These are phyloP conservation scores for Candida oleophila DNA, from an alignment of 805 yeast genomes.

Conservation along the genomic window DNA sequence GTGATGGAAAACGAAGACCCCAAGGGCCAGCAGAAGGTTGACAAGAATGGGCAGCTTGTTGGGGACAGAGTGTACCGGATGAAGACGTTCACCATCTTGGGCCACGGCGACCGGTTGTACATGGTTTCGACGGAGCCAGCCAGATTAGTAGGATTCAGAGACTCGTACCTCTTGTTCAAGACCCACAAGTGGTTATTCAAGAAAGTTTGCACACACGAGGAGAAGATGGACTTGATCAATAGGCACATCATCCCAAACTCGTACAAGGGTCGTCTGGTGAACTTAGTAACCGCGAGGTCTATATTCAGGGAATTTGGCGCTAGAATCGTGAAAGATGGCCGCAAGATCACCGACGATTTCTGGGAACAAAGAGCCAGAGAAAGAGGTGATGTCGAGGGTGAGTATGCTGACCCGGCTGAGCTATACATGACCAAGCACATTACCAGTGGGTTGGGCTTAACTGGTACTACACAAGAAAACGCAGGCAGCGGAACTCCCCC, in stretches of 20 bases:
- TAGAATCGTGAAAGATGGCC: slow-evolving; percentile 74
- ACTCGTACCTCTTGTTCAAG: slow-evolving; percentile 85
- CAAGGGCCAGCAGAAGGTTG: slow-evolving; percentile 75
- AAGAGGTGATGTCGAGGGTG: slow-evolving; percentile 70
- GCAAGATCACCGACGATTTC: slow-evolving; percentile 81
- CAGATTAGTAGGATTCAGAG: slow-evolving; percentile 89
- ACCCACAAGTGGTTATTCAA: slow-evolving; percentile 77
- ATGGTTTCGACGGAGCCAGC: slow-evolving; percentile 98
- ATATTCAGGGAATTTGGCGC: slow-evolving; percentile 92
- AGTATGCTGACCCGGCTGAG: slow-evolving; percentile 67
- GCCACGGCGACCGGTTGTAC: slow-evolving; percentile 68
- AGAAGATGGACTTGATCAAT: slow-evolving; percentile 78
- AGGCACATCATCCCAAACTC: slow-evolving; percentile 84
- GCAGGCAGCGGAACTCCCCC: slow-evolving; percentile 48
- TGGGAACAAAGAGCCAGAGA: slow-evolving; percentile 63
- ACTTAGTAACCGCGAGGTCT: slow-evolving; percentile 86
- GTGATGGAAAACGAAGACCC: slow-evolving; percentile 68
- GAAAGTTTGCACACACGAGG: slow-evolving; percentile 68
- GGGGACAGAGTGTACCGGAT: slow-evolving; percentile 77
- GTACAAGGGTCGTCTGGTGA: slow-evolving; percentile 86
- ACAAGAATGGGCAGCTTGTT: slow-evolving; percentile 59
- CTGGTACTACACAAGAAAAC: slow-evolving; percentile 37
- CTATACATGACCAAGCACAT: slow-evolving; percentile 33
- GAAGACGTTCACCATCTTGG: slow-evolving; percentile 61
- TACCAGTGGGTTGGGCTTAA: slow-evolving; percentile 17